A percentile compares a stretch with the other conserved stretches of the same genome.
Conservation (phyloP, 495 filamentous ascomycete species). For the Xanthoparmelia taractica region DNA sequence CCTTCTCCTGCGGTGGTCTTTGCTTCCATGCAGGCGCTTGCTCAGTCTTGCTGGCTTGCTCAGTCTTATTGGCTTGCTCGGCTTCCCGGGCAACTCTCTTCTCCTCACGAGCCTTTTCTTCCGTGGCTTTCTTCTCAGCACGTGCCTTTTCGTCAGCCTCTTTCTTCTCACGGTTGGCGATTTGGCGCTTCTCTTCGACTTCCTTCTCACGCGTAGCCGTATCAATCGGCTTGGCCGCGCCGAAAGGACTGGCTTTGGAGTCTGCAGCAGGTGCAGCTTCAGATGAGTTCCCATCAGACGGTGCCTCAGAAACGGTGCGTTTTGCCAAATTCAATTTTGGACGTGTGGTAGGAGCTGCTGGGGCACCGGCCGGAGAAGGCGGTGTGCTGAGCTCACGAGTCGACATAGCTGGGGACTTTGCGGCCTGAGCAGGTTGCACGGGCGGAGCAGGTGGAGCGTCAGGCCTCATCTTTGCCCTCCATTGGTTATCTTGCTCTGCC, state of each 20-base stretch:
- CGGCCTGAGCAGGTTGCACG: slow-evolving; percentile 37
- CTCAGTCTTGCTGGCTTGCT: slow-evolving; percentile 24
- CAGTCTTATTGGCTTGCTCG: slow-evolving; percentile 47
- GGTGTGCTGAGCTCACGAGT: slow-evolving; percentile 60
- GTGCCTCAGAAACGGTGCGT: slow-evolving; percentile 72
- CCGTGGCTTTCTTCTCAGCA: slow-evolving; percentile 58
- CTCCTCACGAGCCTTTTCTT: slow-evolving; percentile 42
- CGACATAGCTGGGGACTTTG: slow-evolving; percentile 39
- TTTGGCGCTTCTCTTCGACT: slow-evolving; percentile 77
- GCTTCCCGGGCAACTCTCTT: slow-evolving; percentile 34
- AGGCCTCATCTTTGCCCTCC: slow-evolving; percentile 75
- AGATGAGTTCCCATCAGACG: slow-evolving; percentile 35
- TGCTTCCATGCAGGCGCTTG: slow-evolving; percentile 32
- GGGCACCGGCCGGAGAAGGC: slow-evolving; percentile 50
- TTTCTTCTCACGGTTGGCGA: slow-evolving; percentile 68
- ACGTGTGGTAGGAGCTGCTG: slow-evolving; percentile 50
- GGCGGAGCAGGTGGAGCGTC: slow-evolving; percentile 46
- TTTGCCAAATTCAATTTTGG: slow-evolving; percentile 80
- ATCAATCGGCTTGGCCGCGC: slow-evolving; percentile 82
- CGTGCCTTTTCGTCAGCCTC: slow-evolving; percentile 82
- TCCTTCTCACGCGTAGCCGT: slow-evolving; percentile 79
- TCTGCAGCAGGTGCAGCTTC: slow-evolving; percentile 45
- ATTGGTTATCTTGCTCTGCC: slow-evolving; percentile 79
- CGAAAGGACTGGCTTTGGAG: slow-evolving; percentile 84
- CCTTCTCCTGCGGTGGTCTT: slow-evolving; percentile 20